A percentile compares a stretch with the other conserved stretches of the same genome.
Evolutionary conservation across 257 asterid genomes (phyloP).

Genomic region (Rauvolfia tetraphylla): DNA sequence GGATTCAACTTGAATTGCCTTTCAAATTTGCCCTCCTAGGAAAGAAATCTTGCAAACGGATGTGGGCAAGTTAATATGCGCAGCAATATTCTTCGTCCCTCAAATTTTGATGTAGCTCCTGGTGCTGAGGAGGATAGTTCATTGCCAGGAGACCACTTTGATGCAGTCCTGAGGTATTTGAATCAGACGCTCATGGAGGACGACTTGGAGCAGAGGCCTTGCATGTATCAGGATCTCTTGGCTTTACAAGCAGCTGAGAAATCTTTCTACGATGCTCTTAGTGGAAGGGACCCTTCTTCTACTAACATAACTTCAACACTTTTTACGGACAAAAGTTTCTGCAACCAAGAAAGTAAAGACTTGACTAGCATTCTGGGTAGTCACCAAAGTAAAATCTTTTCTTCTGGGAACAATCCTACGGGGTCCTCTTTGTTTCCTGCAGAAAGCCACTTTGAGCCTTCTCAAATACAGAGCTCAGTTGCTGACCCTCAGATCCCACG

Average conservation of each 20-base stretch:
- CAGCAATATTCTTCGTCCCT: background rate
- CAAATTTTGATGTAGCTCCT: background rate
- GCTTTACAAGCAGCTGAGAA: constrained; percentile 80
- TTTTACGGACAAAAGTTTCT: background rate
- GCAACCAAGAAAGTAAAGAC: background rate
- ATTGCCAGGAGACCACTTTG: constrained; percentile 42
- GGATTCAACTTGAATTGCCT: constrained; percentile 4
- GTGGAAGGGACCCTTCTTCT: constrained; percentile 16
- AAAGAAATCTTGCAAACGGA: background rate
- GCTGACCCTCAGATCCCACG: background rate
- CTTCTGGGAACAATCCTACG: background rate
- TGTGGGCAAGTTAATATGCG: background rate
- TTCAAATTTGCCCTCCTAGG: background rate
- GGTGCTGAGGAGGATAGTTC: constrained; percentile 9
- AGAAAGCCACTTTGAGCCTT: background rate
- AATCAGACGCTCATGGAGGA: constrained; percentile 64
- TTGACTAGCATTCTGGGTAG: background rate
- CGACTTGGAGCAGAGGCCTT: constrained; percentile 55
- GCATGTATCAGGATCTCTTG: constrained; percentile 63
- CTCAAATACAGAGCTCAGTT: background rate
- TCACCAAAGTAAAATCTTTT: background rate
- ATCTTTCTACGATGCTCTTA: constrained; percentile 57
- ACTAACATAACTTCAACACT: background rate
- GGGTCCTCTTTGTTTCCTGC: background rate
- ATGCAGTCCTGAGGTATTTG: constrained; percentile 50